Evolutionary conservation across 108 stramenopile genomes (phyloP).

Genomic region (Skeletonema tropicum): DNA sequence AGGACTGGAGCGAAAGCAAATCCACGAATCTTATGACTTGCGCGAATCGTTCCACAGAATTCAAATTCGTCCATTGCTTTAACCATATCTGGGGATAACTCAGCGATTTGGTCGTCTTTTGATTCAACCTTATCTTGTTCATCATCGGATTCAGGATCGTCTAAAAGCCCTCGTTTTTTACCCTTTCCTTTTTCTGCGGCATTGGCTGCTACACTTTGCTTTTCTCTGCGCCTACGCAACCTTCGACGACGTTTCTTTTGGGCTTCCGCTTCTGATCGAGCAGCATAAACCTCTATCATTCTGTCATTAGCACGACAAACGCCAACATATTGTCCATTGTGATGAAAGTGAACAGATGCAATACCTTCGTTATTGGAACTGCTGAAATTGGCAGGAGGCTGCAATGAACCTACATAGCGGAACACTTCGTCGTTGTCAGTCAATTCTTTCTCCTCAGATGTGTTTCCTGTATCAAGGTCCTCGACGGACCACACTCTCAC

Average conservation of each 20-base stretch:
- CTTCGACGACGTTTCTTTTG: slow-evolving; percentile 86
- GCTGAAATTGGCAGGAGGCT: slow-evolving; percentile 65
- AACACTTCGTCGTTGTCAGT: slow-evolving; percentile 61
- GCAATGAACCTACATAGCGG: slow-evolving; percentile 71
- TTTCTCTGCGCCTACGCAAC: slow-evolving; percentile 71
- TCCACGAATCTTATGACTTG: slow-evolving; percentile 83
- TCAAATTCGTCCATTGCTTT: slow-evolving; percentile 94
- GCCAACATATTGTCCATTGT: slow-evolving; percentile 76
- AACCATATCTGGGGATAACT: slow-evolving; percentile 53
- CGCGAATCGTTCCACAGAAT: slow-evolving; percentile 75
- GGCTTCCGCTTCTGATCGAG: slow-evolving; percentile 74
- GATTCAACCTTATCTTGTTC: slow-evolving; percentile 54
- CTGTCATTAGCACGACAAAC: slow-evolving; percentile 74
- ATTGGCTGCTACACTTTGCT: slow-evolving; percentile 56
- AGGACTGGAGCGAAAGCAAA: slow-evolving; percentile 69
- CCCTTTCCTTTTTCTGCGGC: slow-evolving; percentile 12
- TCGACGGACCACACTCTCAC: slow-evolving; percentile 85
- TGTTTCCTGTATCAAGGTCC: slow-evolving; percentile 17
- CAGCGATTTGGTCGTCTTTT: slow-evolving; percentile 12
- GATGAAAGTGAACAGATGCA: slow-evolving; percentile 73
- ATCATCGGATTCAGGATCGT: slow-evolving; percentile 69
- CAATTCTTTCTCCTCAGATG: slow-evolving; percentile 14
- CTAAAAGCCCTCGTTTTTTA: slow-evolving; percentile 79
- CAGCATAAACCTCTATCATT: slow-evolving; percentile 77
- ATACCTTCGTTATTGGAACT: slow-evolving; percentile 65